phyloP scores from a whole-genome alignment of 495 filamentous ascomycete genomes.

The Aspergillus bertholletiae region DNA sequence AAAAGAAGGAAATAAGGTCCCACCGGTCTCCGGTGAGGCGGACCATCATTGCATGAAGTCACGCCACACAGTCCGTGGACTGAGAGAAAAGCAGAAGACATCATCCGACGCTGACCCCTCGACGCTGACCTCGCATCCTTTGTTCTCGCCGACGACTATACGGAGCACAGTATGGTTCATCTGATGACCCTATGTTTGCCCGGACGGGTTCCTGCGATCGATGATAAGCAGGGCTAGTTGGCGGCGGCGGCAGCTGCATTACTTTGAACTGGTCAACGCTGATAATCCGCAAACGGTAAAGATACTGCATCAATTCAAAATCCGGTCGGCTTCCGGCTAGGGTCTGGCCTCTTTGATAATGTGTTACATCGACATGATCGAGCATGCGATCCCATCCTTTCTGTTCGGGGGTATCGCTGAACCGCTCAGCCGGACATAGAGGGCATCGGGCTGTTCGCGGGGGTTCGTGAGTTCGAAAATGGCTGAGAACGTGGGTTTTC shows the following conservation, averaged over 20 bases:
- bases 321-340: constrained; percentile 39
- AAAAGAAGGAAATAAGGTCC: background rate
- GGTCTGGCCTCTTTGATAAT: constrained; percentile 39
- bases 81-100: background rate
- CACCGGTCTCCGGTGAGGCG: background rate
- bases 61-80: background rate
- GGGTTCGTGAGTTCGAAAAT: constrained; percentile 38
- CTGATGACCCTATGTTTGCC: constrained; percentile 40
- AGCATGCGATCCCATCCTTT: constrained; percentile 40
- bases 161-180: constrained; percentile 44
- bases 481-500: constrained; percentile 40
- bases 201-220: constrained; percentile 39
- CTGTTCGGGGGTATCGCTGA: constrained; percentile 22
- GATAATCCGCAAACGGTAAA: constrained; percentile 40
- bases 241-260: constrained; percentile 39
- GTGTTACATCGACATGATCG: constrained; percentile 32
- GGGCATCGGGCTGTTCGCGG: constrained; percentile 39
- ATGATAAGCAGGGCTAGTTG: constrained; percentile 44
- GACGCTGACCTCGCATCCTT: constrained; percentile 36
- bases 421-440: constrained; percentile 33
- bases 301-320: constrained; percentile 45
- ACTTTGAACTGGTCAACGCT: constrained; percentile 45
- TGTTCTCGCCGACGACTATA: constrained; percentile 45
- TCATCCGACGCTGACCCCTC: constrained; percentile 35
- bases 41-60: background rate